A percentile compares a stretch with the other conserved stretches of the same genome.
These are phyloP conservation scores for Hypoxylon subgilvum DNA, from an alignment of 495 filamentous ascomycete species.

Conservation along the genomic window DNA sequence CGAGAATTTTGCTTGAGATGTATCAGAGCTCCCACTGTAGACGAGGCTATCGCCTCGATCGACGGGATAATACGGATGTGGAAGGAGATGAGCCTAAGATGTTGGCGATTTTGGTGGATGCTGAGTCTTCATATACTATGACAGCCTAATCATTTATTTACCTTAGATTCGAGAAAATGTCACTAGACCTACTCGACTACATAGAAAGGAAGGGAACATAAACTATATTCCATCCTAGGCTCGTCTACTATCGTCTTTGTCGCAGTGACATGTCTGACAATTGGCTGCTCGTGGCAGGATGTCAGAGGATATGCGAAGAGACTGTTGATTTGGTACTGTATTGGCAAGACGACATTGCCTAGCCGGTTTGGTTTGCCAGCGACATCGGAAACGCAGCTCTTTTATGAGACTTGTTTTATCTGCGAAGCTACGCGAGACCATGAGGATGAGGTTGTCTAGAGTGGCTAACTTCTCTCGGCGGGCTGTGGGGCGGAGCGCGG, in stretches of 20 bases:
- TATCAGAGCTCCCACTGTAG: constrained; percentile 21
- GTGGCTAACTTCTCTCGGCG: too few species aligned
- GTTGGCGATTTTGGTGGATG: constrained; percentile 41
- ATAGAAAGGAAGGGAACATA: too few species aligned
- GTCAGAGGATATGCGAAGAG: too few species aligned
- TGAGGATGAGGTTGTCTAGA: too few species aligned
- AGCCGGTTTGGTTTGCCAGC: neutral
- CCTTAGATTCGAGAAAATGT: constrained; percentile 28
- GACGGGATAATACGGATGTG: constrained; percentile 40
- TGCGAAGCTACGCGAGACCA: neutral
- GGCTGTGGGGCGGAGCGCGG: constrained; percentile 1
- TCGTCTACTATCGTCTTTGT: too few species aligned
- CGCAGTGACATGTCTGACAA: too few species aligned
- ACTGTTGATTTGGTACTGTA: too few species aligned
- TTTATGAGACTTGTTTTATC: neutral
- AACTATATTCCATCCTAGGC: too few species aligned
- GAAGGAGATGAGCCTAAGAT: constrained; percentile 34
- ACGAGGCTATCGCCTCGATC: constrained; percentile 37
- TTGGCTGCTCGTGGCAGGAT: too few species aligned
- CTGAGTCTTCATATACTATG: constrained; percentile 35
- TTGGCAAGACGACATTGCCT: too few species aligned
- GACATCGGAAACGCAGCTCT: neutral
- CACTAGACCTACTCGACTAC: constrained; percentile 26
- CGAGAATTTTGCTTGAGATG: constrained; percentile 38
- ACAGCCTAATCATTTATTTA: constrained; percentile 26